Evolutionary conservation across 2,329 filamentous ascomycete species (phyloP).

Genomic region (Claviceps purpurea): DNA sequence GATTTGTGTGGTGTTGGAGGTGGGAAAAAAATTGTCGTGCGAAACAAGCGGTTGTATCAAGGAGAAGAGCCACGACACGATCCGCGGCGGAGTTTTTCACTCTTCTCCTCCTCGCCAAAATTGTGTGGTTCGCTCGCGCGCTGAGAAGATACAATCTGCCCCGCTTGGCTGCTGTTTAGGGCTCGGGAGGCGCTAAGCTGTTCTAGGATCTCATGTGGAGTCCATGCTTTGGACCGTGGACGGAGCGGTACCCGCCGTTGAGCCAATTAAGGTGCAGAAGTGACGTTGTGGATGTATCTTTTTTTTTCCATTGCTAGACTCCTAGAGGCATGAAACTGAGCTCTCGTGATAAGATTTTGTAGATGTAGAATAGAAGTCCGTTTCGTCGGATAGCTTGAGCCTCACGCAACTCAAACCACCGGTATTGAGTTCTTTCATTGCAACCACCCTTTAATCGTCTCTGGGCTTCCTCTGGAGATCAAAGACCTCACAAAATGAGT

Average conservation of each 20-base stretch:
- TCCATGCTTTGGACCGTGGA: too few species aligned
- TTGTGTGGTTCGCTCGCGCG: conserved; percentile 15
- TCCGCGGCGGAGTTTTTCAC: conserved; percentile 5
- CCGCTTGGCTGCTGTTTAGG: conserved; percentile 19
- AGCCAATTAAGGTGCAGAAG: neutral
- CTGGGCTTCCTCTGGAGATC: neutral
- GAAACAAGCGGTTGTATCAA: neutral
- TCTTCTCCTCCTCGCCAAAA: conserved; percentile 11
- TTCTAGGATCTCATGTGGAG: conserved; percentile 3
- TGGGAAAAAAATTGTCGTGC: conserved; percentile 5
- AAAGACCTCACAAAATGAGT: neutral
- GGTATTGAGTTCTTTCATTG: neutral
- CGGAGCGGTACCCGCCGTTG: neutral
- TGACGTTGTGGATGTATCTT: neutral
- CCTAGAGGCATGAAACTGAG: neutral
- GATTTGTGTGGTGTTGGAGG: conserved; percentile 12
- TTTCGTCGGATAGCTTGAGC: neutral
- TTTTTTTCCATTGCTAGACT: neutral
- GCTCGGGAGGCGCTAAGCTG: conserved; percentile 20
- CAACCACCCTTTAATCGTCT: neutral
- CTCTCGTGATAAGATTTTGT: neutral
- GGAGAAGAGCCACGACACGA: neutral
- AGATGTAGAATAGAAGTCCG: neutral
- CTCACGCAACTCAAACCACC: neutral
- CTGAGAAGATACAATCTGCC: neutral